phyloP scores from a whole-genome alignment of 495 filamentous ascomycete genomes.

The Penicillium arizonense region DNA sequence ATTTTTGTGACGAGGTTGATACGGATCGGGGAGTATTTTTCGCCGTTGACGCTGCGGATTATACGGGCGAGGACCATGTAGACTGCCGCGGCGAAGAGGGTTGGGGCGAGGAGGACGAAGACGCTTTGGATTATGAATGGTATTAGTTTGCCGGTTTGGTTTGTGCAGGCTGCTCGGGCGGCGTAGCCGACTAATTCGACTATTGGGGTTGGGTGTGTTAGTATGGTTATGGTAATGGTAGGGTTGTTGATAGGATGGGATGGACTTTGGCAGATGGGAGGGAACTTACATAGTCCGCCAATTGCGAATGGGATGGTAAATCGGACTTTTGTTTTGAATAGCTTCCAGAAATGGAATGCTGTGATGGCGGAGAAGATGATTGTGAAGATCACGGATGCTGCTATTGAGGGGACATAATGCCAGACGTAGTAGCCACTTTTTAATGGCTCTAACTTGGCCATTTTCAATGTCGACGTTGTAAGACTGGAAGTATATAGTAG shows the following conservation, averaged over 20 bases:
- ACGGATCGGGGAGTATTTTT: slow-evolving; percentile 36
- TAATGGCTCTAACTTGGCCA: slow-evolving; percentile 11
- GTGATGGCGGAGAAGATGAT: slow-evolving; percentile 44
- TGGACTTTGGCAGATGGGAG: neutral
- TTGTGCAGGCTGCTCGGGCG: slow-evolving; percentile 24
- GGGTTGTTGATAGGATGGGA: too few relatives aligned
- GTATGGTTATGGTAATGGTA: too few relatives aligned
- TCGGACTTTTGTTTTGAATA: slow-evolving; percentile 6
- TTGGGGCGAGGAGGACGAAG: slow-evolving; percentile 47
- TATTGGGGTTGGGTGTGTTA: neutral
- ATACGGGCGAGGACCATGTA: slow-evolving; percentile 56
- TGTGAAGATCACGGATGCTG: slow-evolving; percentile 4
- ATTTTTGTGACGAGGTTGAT: slow-evolving; percentile 46
- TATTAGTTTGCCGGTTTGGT: slow-evolving; percentile 18
- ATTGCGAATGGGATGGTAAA: slow-evolving; percentile 10
- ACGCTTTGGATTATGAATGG: slow-evolving; percentile 48
- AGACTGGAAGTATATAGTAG: too few relatives aligned
- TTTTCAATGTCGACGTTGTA: neutral
- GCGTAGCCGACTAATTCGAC: slow-evolving; percentile 41
- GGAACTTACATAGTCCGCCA: slow-evolving; percentile 13
- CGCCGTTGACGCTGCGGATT: slow-evolving; percentile 36
- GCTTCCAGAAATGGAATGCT: slow-evolving; percentile 33
- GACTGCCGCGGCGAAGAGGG: slow-evolving; percentile 52
- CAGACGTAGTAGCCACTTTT: slow-evolving; percentile 13
- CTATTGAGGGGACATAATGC: slow-evolving; percentile 7